Evolutionary conservation across 192 early-diverging fungal species (phyloP), one percentile per base, ranked within the genome.

Genomic region (Entrophospora sp.): DNA sequence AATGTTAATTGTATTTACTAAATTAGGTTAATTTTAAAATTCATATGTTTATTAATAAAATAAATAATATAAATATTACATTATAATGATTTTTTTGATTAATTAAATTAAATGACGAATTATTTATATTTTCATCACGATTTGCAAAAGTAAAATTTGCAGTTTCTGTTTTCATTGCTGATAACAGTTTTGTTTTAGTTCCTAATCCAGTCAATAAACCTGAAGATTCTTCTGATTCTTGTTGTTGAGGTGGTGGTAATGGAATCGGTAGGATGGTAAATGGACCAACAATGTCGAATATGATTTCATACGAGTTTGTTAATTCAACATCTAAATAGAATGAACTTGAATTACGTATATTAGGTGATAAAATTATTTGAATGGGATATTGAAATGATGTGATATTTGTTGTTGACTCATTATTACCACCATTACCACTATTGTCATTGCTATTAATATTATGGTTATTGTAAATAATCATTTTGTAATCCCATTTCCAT

Each of bases 321-420:
- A 61, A 38, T 43, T 61, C 59, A 61, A 45, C 44, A 61, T 61
- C 59, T 5, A 45, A n/a, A 27, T 44, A 61, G n/a, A 45, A 61
- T 28, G 44, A 44, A 43, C 37, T 30, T 30, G 40, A 61, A 25
- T 61, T 43, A n/a, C 59, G 36, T 44, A 61, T 61, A 31, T 45
- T 61, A 9, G 38, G 42, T 18, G 42, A 61, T 10, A 61, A 28
- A 8, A 61, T 61, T 1, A 61, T 32, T 61, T 61, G 40, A 27
- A 45, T 14, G 12, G 59, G 38, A 28, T 45, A 61, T 12, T 20
- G 10, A n/a, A 61, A 31, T 16, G 13, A 60, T 13, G 58, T 43
- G 18, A 43, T 28, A 14, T 42, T 60, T 22, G 58, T 60, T n/a
- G 25, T 38, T 43, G 34, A 7, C n/a, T 59, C 34, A 25, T 40